phyloP scores from a whole-genome alignment of 2,329 filamentous ascomycete genomes.

The Ceratocystis harringtonii region DNA sequence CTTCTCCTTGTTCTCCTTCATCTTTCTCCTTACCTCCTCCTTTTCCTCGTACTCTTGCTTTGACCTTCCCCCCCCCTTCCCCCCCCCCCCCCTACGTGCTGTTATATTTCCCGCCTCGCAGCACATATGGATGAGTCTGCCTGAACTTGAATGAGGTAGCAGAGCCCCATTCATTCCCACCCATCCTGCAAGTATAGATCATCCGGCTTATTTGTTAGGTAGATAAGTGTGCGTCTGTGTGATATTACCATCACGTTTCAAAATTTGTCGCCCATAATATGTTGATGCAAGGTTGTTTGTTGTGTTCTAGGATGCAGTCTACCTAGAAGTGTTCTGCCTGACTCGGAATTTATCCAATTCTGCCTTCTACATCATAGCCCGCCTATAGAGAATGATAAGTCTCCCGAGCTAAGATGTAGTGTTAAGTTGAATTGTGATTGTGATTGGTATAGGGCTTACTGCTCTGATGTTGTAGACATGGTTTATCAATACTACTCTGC shows the following conservation, averaged over 20 bases:
- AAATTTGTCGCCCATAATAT: background rate
- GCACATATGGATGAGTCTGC: background rate
- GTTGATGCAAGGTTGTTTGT: background rate
- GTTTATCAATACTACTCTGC: background rate
- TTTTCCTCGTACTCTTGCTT: background rate
- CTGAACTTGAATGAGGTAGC: background rate
- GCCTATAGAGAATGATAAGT: background rate
- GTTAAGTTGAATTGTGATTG: no score
- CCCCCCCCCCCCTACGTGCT: background rate
- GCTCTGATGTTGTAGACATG: no score
- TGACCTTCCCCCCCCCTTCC: background rate
- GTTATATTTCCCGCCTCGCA: background rate
- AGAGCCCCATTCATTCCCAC: background rate
- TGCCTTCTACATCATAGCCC: background rate
- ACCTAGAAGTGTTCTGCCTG: background rate
- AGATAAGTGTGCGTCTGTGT: background rate
- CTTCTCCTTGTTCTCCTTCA: background rate
- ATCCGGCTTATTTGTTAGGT: background rate
- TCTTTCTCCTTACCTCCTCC: background rate
- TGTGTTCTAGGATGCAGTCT: background rate
- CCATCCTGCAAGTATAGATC: background rate
- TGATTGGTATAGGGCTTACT: no score
- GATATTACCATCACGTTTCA: background rate
- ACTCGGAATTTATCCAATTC: background rate
- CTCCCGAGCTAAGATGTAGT: background rate